Evolutionary conservation across 768 basidiomycete species (phyloP).

Genomic region (Naganishia friedmannii): DNA sequence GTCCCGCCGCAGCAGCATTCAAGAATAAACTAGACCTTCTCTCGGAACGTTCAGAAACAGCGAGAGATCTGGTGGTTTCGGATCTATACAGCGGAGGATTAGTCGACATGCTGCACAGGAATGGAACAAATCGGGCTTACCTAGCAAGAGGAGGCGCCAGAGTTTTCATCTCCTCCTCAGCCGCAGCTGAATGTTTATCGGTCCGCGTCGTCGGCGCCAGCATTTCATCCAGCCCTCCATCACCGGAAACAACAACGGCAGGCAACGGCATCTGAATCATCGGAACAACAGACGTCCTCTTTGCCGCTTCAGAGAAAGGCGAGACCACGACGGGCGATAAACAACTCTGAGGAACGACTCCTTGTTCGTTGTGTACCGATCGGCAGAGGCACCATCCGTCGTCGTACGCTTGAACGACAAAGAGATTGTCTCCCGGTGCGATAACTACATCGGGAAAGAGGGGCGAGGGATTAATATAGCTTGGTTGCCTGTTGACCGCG

Average conservation of each 20-base stretch:
- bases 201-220: not conserved
- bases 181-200: too few species aligned
- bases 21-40: constrained; percentile 37
- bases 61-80: constrained; percentile 31
- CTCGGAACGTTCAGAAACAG: constrained; percentile 34
- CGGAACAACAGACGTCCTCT: not conserved
- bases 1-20: constrained; percentile 56
- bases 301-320: not conserved
- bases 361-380: constrained; percentile 32
- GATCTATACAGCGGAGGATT: constrained; percentile 26
- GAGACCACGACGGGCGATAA: constrained; percentile 34
- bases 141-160: constrained; percentile 2
- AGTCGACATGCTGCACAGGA: not conserved
- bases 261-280: constrained; percentile 17
- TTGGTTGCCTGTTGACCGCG: not conserved
- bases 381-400: constrained; percentile 51
- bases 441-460: constrained; percentile 35
- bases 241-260: constrained; percentile 16
- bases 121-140: not conserved
- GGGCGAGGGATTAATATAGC: not conserved
- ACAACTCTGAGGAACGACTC: constrained; percentile 49
- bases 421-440: constrained; percentile 46
- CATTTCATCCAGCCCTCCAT: not conserved
- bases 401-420: constrained; percentile 48
- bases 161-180: too few species aligned